Evolutionary conservation across 306 rosid genomes (phyloP), one percentile per base, ranked within the genome.

Genomic region (Dalbergia cultrata): DNA sequence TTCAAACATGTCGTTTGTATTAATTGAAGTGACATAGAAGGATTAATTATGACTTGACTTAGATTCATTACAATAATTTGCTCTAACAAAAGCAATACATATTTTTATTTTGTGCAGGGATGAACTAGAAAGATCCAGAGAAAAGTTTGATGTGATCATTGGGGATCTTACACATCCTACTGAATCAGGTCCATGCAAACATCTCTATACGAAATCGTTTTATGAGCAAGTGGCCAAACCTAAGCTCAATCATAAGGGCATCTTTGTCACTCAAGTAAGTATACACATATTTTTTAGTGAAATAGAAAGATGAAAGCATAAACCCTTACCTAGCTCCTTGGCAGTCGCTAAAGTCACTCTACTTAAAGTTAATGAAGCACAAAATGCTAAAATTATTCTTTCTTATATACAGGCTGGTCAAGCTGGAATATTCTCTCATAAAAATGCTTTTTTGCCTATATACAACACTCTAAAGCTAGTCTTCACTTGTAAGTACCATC

Each of bases 201-300:
- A 63, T 13, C 69, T 63, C 39, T 63, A 63, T 35, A 34, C 47
- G 1, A 63, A 63, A 63, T 34, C 44, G 8, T 63, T 63, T 34
- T 63, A 63, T 63, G 47, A 63, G 47, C 6, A 13, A 31, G 69
- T 63, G 69, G 47, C 9, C 11, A 63, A 63, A 35, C 69, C 44
- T 0, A 63, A 35, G 69, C 69, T 63, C 7, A 34, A 63, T 11
- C 18, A 14, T 2, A 35, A 63, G 0, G 69, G 47, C 22, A 34
- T 63, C 2, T 63, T 63, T 8, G 22, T 63, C 44, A 63, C 69
- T 63, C 69, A 63, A 6, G 69, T 63, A 63, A 16, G 47, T 43
- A 12, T 43, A 7, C 0, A 41, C 9, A 34, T 37, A 0, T 7
- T 43, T 43, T 43, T 9, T 2, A 43, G 9, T 43, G 7, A 43